Base-by-base conservation (phyloP, 768 basidiomycete species). In the Leucocoprinus leucothites region DNA sequence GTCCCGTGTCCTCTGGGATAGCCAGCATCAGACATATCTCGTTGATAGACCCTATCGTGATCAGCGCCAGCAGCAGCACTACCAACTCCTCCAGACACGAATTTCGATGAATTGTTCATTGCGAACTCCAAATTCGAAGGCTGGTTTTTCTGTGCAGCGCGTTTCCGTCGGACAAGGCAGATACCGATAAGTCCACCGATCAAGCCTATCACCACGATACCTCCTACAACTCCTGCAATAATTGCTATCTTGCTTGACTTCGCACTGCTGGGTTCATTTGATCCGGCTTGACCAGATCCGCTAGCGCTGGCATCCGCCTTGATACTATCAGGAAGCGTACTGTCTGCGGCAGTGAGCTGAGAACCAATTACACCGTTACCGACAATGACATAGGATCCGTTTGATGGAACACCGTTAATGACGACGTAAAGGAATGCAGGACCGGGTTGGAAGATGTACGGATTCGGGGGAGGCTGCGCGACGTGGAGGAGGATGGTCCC, bases 381-480 rank as follows among this genome's bases (percentile, higher is more conserved):
- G 22, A 94, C 76, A 55, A 84, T 90, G 52, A 95, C 79, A 68
- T 79, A 81, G 11, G 82, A 81, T 2, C 88, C 94, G 57, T 85
- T 86, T 48, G 85, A 87, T 2, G 94, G 95, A 14, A 97, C 81
- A 35, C 92, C 94, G 58, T 87, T 79, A 58, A 98, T 80, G 38
- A 84, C 87, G 54, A 94, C 87, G 64, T 84, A 97, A 57, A 95
- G 57, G 59, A 93, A 74, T 0, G 82, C 89, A 4, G 95, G 94
- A 1, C 95, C 95, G 5, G 96, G 95, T 62, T 89, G 86, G 75
- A 96, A 81, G 63, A 98, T 61, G 66, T 91, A 88, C 9, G 94
- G 75, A 69, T 91, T 93, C 0, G 92, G 89, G 0, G 91, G 92
- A 5, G 84, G 78, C 65, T 95, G 94, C 1, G 87, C 72, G 43